These are phyloP conservation scores for Yarrowia sp. DNA, from an alignment of 805 yeast species.

Conservation along the genomic window DNA sequence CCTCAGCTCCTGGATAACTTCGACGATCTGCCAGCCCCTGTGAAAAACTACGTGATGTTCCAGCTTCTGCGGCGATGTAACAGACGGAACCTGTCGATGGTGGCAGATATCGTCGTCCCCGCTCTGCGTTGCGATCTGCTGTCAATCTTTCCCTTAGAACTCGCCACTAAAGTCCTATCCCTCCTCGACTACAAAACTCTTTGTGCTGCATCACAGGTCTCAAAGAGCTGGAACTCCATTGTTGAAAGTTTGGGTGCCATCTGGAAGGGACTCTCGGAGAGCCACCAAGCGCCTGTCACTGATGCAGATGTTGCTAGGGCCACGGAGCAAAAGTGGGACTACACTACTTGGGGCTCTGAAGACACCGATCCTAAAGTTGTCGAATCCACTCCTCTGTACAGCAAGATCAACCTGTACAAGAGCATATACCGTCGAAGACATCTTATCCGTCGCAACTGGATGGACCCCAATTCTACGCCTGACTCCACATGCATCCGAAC, in stretches of 20 bases:
- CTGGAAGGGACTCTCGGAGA: conserved; percentile 65
- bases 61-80: conserved; percentile 56
- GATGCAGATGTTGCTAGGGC: conserved; percentile 43
- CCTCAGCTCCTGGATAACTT: conserved; percentile 58
- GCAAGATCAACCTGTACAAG: conserved; percentile 43
- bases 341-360: conserved; percentile 34
- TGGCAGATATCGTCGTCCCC: conserved; percentile 50
- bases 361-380: neutral
- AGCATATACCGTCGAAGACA: conserved; percentile 58
- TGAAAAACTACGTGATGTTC: conserved; percentile 51
- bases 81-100: conserved; percentile 58
- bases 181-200: conserved; percentile 63
- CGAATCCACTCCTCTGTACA: conserved; percentile 32
- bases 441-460: conserved; percentile 71
- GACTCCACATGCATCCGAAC: conserved; percentile 63
- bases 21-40: conserved; percentile 44
- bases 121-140: conserved; percentile 72
- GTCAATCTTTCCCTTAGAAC: conserved; percentile 67
- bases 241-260: conserved; percentile 56
- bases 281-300: conserved; percentile 42
- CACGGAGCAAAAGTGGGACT: conserved; percentile 36
- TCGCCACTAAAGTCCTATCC: conserved; percentile 60
- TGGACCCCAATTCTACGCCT: conserved; percentile 66
- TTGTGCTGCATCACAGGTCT: conserved; percentile 59
- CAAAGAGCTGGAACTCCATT: conserved; percentile 64